Evolutionary conservation across 805 yeast genomes (phyloP).

Genomic region (Ogataea sp.): DNA sequence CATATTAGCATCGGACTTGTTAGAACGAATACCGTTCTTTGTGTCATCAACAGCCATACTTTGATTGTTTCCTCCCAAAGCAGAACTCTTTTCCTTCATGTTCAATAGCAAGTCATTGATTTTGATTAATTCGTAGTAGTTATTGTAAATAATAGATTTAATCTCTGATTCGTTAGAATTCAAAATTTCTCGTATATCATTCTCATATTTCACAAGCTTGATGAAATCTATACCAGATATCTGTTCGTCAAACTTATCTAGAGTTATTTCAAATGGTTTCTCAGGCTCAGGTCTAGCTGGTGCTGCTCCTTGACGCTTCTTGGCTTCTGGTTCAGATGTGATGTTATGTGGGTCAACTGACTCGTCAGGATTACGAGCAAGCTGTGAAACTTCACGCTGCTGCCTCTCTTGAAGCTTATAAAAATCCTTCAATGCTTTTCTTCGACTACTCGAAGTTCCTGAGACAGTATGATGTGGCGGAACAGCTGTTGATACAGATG

Average conservation of each 20-base stretch:
- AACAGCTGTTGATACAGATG: slow-evolving; percentile 9
- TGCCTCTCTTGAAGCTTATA: slow-evolving; percentile 28
- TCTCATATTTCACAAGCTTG: slow-evolving; percentile 27
- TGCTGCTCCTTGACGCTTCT: not conserved
- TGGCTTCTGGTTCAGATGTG: slow-evolving; percentile 3
- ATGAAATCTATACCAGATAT: slow-evolving; percentile 22
- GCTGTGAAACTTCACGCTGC: slow-evolving; percentile 9
- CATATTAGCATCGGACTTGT: not conserved
- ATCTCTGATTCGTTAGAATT: slow-evolving; percentile 51
- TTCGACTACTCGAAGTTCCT: slow-evolving; percentile 17
- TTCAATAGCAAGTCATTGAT: slow-evolving; percentile 47
- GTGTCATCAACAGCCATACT: not conserved
- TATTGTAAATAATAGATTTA: slow-evolving; percentile 66
- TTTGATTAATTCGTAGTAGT: slow-evolving; percentile 65
- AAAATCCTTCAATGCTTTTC: slow-evolving; percentile 34
- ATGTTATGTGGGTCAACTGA: no score
- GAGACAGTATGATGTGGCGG: not conserved
- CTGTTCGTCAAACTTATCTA: slow-evolving; percentile 25
- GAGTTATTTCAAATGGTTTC: slow-evolving; percentile 19
- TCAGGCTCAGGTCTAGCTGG: slow-evolving; percentile 8
- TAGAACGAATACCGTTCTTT: no score
- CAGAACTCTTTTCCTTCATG: slow-evolving; percentile 15
- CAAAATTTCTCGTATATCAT: slow-evolving; percentile 34
- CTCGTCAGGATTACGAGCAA: not conserved
- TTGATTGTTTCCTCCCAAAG: not conserved